Percentiles rank a stretch among this genome's conserved stretches.
Conservation (phyloP, 1,139 yeast genomes). For the Komagataea norvegica region DNA sequence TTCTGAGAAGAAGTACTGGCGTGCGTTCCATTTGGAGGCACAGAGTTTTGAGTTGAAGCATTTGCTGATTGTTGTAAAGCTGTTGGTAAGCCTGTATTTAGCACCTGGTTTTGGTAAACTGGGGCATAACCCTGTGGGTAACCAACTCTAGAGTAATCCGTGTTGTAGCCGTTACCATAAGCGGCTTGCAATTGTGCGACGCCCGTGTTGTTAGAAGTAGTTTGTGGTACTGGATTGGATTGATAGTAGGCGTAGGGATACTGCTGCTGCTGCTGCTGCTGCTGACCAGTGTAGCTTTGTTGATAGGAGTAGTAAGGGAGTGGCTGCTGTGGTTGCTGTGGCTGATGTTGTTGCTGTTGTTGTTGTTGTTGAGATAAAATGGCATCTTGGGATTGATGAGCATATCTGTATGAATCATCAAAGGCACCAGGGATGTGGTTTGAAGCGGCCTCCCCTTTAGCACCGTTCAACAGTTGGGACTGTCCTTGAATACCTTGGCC, state of each 20-base stretch:
- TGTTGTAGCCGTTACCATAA: constrained; percentile 19
- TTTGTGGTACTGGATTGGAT: constrained; percentile 12
- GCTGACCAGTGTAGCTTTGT: constrained; percentile 13
- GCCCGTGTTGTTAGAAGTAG: constrained; percentile 4
- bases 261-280: too few relatives aligned
- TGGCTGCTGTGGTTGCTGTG: constrained; percentile 8
- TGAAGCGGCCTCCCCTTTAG: constrained; percentile 4
- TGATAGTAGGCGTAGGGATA: constrained; percentile 23
- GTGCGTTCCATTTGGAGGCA: constrained; percentile 12
- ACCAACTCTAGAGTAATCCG: constrained; percentile 24
- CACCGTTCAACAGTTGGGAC: too few relatives aligned
- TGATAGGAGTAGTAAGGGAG: constrained; percentile 16
- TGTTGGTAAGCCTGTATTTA: constrained; percentile 12
- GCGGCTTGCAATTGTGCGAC: constrained; percentile 8
- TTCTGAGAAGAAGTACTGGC: constrained; percentile 18
- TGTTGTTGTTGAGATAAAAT: constrained; percentile 9
- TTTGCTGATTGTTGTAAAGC: constrained; percentile 7
- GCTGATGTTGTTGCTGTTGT: constrained; percentile 4
- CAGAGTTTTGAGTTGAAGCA: constrained; percentile 14
- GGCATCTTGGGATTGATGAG: constrained; percentile 4
- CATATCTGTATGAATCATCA: constrained; percentile 13
- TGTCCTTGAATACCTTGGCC: background rate
- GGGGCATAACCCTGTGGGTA: constrained; percentile 27
- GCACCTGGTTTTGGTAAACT: constrained; percentile 21
- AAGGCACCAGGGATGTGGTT: constrained; percentile 2